Base-by-base conservation (phyloP, 805 yeast species). In the Saccharomycopsis oosterbeekiorum region DNA sequence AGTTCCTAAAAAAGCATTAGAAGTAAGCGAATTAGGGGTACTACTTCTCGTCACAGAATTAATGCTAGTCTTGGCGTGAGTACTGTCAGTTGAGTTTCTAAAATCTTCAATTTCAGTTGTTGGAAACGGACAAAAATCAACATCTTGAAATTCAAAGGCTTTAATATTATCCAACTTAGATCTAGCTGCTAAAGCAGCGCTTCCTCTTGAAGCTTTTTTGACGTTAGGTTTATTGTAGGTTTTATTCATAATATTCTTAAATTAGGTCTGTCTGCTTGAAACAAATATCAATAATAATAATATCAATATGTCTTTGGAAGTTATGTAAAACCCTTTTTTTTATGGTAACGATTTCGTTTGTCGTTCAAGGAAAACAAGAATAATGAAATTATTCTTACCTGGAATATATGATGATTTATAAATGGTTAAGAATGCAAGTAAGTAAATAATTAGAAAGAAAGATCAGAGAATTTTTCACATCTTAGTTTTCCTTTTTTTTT, bases 101-200 rank as follows among this genome's bases (percentile, higher is more conserved):
- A 40, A 21, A 15, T 55, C 57, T 6, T 50, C 15, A 24, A 55
- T 17, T 8, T 59, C 62, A 9, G 54, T 51, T 15, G 43, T 21
- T 43, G 55, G 57, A 67, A 58, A 36, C 9, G 88, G 88, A 66
- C 85, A 84, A 70, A 88, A 88, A 73, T 85, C 92, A 70, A 87
- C 93, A 66, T 86, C 88, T 69, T 84, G 89, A 50, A 78, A 69
- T 66, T 85, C 91, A 70, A 87, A 85, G 43, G 89, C 84, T 66
- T 87, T 80, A 67, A 84, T 82, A 47, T 84, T 79, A 65, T 84
- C 81, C 67, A 84, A 77, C 65, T 78, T 78, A n/a, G 74, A 77
- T 61, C 81, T 74, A 19, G 81, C 79, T 6, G 71, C 54, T 14
- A 55, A 51, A 4, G 53, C 62, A 47, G 53, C 53, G 53, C 53